phyloP scores from a whole-genome alignment of 257 asterid genomes.

The Jacaranda copaia region DNA sequence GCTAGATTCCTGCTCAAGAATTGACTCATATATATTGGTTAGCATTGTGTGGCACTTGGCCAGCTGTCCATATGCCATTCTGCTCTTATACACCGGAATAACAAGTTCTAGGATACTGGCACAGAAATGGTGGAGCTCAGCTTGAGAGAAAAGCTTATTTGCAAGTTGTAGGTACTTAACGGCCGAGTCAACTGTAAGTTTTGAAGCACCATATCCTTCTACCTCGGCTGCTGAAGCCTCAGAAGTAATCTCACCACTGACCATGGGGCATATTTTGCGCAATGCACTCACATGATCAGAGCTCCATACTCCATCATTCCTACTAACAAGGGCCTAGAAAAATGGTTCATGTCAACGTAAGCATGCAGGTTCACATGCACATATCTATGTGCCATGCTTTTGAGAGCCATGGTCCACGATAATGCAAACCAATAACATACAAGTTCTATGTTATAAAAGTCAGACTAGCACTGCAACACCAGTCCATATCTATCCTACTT shows the following conservation, averaged over 20 bases:
- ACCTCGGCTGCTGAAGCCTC: conserved; percentile 98
- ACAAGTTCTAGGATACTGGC: conserved; percentile 96
- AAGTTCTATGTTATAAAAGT: background rate
- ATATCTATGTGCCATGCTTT: background rate
- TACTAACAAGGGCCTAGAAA: conserved; percentile 86
- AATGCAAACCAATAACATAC: conserved; percentile 3
- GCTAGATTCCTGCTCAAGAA: conserved; percentile 98
- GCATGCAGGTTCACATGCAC: conserved; percentile 37
- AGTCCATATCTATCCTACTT: background rate
- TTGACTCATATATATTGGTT: conserved; percentile 91
- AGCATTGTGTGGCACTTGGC: conserved; percentile 97
- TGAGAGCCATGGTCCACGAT: background rate
- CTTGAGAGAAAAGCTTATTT: conserved; percentile 95
- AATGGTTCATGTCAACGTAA: conserved; percentile 37
- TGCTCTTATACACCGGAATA: conserved; percentile 91
- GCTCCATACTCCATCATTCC: conserved; percentile 99
- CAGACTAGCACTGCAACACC: background rate
- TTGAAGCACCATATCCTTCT: conserved; percentile 97
- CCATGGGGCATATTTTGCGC: conserved; percentile 98
- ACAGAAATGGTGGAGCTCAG: conserved; percentile 99
- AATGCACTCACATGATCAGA: conserved; percentile 80
- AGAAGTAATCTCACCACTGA: conserved; percentile 73
- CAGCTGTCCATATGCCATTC: conserved; percentile 90
- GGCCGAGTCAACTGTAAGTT: conserved; percentile 98
- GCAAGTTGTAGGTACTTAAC: conserved; percentile 98